Base-by-base conservation (phyloP, 345 rosid species). In the Ailanthus altissimus region DNA sequence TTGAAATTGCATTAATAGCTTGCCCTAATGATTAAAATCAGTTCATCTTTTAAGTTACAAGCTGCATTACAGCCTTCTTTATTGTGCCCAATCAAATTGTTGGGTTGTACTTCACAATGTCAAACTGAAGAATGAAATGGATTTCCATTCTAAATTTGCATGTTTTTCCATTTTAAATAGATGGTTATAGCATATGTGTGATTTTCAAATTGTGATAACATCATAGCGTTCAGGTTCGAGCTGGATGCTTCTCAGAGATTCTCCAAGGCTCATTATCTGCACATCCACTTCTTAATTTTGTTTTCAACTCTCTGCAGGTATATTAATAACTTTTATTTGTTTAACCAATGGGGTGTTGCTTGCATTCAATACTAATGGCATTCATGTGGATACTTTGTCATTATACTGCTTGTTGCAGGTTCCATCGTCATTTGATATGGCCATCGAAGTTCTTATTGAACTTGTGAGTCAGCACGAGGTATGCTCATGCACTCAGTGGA, bases 171-270 rank as follows among this genome's bases (percentile, higher is more conserved):
- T 58, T 18, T 26, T n/a, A n/a, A n/a, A 47, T 42, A 66, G 25
- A 20, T n/a, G 20, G 23, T 53, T 20, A 25, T 54, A 5, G 59
- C 20, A 26, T 45, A 45, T 7, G 49, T 65, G 58, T 74, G 43
- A 28, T 70, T 71, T 28, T 73, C 49, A 51, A 70, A 18, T 47
- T 50, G 28, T 61, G 60, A 60, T 61, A 26, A 67, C 40, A n/a
- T 28, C 79, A 57, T 74, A 78, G 25, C 50, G 7, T 83, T 78
- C 78, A 94, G 98, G 95, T 94, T 77, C 93, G 94, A 83, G 97
- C 90, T 77, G 97, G 97, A 84, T 93, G 98, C 88, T 93, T 94
- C 86, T 90, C 94, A 50, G 97, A 93, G 90, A 91, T 91, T 84
- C 88, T 95, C 14, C 87, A 83, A 79, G 86, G 85, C 75, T 90